Evolutionary conservation across 441 rosid genomes (phyloP).

Genomic region (Breynia disticha): DNA sequence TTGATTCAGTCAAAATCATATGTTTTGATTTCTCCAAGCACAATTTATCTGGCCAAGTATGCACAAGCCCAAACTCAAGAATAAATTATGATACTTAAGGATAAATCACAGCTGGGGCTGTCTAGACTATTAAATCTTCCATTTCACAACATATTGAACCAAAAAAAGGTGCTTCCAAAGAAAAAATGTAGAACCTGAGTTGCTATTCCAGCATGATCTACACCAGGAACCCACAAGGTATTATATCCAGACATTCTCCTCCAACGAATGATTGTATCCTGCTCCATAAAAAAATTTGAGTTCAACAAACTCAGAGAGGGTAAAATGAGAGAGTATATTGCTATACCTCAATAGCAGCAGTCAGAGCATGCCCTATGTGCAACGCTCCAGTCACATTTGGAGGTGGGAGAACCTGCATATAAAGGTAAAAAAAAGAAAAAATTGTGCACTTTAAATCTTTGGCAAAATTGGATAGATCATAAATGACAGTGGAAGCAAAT

Average conservation of each 20-base stretch:
- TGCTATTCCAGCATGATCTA: slow-evolving; percentile 97
- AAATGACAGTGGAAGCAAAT: too few species aligned
- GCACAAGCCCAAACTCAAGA: too few species aligned
- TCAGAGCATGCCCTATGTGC: slow-evolving; percentile 96
- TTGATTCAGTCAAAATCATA: too few species aligned
- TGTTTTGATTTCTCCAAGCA: too few species aligned
- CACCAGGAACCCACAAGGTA: slow-evolving; percentile 89
- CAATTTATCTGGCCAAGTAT: too few species aligned
- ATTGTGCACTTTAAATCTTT: too few species aligned
- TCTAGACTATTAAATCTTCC: not conserved
- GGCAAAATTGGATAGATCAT: too few species aligned
- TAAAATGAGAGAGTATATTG: slow-evolving; percentile 6
- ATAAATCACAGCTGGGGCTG: too few species aligned
- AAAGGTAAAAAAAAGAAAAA: slow-evolving; percentile 1
- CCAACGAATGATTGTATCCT: slow-evolving; percentile 87
- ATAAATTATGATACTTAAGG: too few species aligned
- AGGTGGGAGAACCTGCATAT: slow-evolving; percentile 87
- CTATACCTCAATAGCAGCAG: slow-evolving; percentile 72
- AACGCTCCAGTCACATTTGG: slow-evolving; percentile 98
- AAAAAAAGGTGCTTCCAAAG: not conserved
- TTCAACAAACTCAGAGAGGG: slow-evolving; percentile 4
- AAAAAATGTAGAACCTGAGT: slow-evolving; percentile 48
- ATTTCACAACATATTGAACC: not conserved
- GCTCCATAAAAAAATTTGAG: slow-evolving; percentile 13
- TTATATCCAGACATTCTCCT: slow-evolving; percentile 92